These are phyloP conservation scores for Allodekkera sacchari DNA, from an alignment of 805 yeast genomes.

Conservation along the genomic window DNA sequence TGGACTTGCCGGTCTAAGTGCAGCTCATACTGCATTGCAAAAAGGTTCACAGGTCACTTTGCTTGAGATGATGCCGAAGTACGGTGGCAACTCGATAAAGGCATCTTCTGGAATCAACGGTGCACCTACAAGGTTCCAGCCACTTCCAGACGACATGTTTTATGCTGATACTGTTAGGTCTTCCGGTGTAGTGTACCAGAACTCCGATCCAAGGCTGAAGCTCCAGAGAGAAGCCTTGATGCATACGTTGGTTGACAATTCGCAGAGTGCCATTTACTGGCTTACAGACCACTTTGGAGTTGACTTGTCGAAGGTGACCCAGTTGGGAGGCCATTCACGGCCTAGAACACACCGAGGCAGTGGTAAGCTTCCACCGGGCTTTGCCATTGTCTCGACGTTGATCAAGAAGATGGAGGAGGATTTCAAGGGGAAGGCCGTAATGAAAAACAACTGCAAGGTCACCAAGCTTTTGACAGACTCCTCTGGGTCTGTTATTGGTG, in stretches of 20 bases:
- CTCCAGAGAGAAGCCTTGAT: constrained; percentile 45
- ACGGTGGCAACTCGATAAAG: constrained; percentile 59
- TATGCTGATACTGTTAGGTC: constrained; percentile 60
- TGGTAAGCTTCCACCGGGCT: constrained; percentile 56
- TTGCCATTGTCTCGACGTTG: constrained; percentile 51
- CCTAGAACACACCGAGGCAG: constrained; percentile 78
- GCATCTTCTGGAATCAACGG: constrained; percentile 70
- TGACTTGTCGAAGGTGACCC: constrained; percentile 60
- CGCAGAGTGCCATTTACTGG: constrained; percentile 68
- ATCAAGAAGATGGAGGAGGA: constrained; percentile 39
- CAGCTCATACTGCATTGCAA: constrained; percentile 11
- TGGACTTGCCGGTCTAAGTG: constrained; percentile 49
- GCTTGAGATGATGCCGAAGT: constrained; percentile 50
- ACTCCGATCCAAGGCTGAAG: constrained; percentile 25
- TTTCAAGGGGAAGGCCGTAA: constrained; percentile 30
- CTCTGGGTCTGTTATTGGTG: constrained; percentile 16
- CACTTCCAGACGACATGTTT: constrained; percentile 43
- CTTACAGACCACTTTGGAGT: constrained; percentile 50
- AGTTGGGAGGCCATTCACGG: constrained; percentile 75
- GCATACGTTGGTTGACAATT: constrained; percentile 49
- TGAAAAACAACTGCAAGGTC: constrained; percentile 27
- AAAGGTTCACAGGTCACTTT: constrained; percentile 43
- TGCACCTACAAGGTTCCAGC: constrained; percentile 58
- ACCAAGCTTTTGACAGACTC: constrained; percentile 29
- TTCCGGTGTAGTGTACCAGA: constrained; percentile 34